Evolutionary conservation across 2,329 filamentous ascomycete species (phyloP), one percentile per base, ranked within the genome.

Genomic region (Fusarium verticillioides): DNA sequence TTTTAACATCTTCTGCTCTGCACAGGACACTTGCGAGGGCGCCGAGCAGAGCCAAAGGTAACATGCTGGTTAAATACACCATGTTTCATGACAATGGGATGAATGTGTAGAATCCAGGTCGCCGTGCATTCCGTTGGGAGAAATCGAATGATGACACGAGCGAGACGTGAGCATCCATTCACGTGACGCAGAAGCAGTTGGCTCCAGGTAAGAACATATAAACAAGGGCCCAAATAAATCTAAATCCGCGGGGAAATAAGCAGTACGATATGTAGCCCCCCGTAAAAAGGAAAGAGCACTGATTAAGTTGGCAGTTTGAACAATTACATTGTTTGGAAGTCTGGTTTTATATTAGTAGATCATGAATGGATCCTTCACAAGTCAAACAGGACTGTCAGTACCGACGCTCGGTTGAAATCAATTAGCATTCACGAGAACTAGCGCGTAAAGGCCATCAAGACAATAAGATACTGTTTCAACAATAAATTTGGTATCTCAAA

Each of bases 1-100:
- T 83, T 66, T 78, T 80, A 26, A 80, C 75, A 46, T 78, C 63
- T 18, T 63, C 43, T 36, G 61, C 52, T 32, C 34, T 52, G 44
- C 46, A 62, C 18, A 72, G 57, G 36, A 54, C 66, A 50, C 50
- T 60, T 39, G 69, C 69, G n/a, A 75, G 54, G 23, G 67, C 54
- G 42, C 65, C 71, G 16, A 78, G 60, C 26, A 75, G 65, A 23
- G 74, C 69, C n/a, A 78, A 52, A 26, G 40, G 53, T n/a, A 67
- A 42, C 19, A 58, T 52, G 60, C 63, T 67, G n/a, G 63, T 47
- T 46, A 60, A 16, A 53, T 57, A 61, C 77, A 78, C 78, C 21
- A 47, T 71, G 10, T 57, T 69, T 53, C 16, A 46, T 23, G 21
- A 61, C 59, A 23, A 36, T 13, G 3, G 19, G 30, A 40, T 47